Conservation (phyloP, 169 alveolate genomes). For the Eimeria brunetti region DNA sequence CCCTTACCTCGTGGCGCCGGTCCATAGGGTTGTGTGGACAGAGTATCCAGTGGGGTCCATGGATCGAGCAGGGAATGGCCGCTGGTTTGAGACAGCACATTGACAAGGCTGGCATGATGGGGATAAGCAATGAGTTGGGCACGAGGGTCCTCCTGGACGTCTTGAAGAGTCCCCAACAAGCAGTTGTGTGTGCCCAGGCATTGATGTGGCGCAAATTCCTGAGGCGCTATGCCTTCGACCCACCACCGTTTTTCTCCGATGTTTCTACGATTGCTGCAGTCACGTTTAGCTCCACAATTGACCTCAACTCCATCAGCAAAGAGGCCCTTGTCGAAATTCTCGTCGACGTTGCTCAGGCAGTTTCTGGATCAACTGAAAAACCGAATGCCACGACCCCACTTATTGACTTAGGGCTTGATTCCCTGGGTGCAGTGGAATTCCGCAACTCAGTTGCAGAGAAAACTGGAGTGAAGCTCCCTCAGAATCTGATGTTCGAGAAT, state of each 20-base stretch:
- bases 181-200: slow-evolving; percentile 85
- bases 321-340: slow-evolving; percentile 65
- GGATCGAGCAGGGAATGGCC: slow-evolving; percentile 86
- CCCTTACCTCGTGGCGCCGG: slow-evolving; percentile 84
- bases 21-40: slow-evolving; percentile 82
- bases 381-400: slow-evolving; percentile 82
- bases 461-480: slow-evolving; percentile 87
- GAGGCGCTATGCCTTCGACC: slow-evolving; percentile 80
- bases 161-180: slow-evolving; percentile 14
- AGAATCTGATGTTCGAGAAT: slow-evolving; percentile 85
- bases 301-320: slow-evolving; percentile 67
- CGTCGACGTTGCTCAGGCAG: slow-evolving; percentile 75
- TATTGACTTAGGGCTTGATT: slow-evolving; percentile 89
- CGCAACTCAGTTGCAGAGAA: slow-evolving; percentile 85
- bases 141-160: slow-evolving; percentile 82
- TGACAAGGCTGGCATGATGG: slow-evolving; percentile 87
- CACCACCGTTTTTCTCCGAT: slow-evolving; percentile 74
- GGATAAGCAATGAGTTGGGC: slow-evolving; percentile 86
- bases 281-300: slow-evolving; percentile 9
- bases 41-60: slow-evolving; percentile 89
- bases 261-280: slow-evolving; percentile 63
- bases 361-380: slow-evolving; percentile 75
- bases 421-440: slow-evolving; percentile 90
- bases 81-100: slow-evolving; percentile 82
- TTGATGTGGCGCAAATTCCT: slow-evolving; percentile 84